Base-by-base conservation (phyloP, 148 eudicot species). In the Polygonum aviculare region DNA sequence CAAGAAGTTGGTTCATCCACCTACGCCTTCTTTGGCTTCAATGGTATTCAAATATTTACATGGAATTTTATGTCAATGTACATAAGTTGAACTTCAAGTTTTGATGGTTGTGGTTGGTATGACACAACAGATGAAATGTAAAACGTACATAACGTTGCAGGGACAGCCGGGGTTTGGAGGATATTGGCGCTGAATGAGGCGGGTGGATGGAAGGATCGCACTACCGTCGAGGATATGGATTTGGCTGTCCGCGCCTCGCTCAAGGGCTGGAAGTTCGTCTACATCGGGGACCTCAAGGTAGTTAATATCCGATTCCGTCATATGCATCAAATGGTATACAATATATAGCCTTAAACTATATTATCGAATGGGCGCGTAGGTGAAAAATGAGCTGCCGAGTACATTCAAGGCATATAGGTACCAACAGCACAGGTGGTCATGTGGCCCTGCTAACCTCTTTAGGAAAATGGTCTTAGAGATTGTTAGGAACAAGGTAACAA, bases 401-500 rank as follows among this genome's bases (percentile, higher is more conserved):
- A 93, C 96, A 1, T 91, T 93, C 76, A 91, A 87, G 69, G 96
- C 98, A 4, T 93, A 83, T 48, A 84, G 98, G 1, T 88, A 86
- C 75, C 98, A 93, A 71, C 98, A 93, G 69, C 95, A 91, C 60
- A 81, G 98, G 36, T 93, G 98, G 98, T 93, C 93, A 0, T 91
- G 98, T 73, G 98, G 98, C 14, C 98, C 98, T 0, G 94, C 96
- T 47, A 91, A 93, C 78, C 84, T 93, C n/a, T 93, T 93, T 78
- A 85, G 82, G 78, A 93, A 93, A 80, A 93, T 88, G 92, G 84
- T 76, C 1, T 19, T 44, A 18, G 98, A 93, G 60, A 93, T 93
- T 21, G 59, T 78, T 6, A 77, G 12, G 54, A 91, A 84, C 78
- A 86, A 93, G 55, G 16, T 51, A 44, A 26, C 31, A 26, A 26